These are phyloP conservation scores for Suillus subalutaceus DNA, from an alignment of 768 basidiomycete genomes.

Conservation along the genomic window DNA sequence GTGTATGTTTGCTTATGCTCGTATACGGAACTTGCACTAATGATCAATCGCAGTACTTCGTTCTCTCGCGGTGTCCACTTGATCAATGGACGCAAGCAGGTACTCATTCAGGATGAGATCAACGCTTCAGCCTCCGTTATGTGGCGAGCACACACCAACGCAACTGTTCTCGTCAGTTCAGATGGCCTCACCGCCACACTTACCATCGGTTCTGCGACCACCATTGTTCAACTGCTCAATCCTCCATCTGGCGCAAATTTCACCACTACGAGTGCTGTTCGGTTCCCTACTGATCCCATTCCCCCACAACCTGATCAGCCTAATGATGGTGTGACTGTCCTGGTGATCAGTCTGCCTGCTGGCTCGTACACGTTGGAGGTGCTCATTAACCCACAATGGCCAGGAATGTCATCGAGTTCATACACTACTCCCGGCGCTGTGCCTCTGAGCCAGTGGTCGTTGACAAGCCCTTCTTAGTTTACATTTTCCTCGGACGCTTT, in stretches of 20 bases:
- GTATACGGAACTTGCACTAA: conserved; percentile 16
- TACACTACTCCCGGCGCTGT: conserved; percentile 70
- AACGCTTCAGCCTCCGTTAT: conserved; percentile 56
- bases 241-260: conserved; percentile 70
- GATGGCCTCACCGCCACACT: conserved; percentile 75
- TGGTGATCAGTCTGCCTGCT: conserved; percentile 65
- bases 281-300: conserved; percentile 63
- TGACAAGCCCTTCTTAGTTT: conserved; percentile 65
- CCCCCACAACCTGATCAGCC: conserved; percentile 71
- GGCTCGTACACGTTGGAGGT: conserved; percentile 83
- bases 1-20: conserved; percentile 50
- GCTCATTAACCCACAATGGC: conserved; percentile 94
- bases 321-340: conserved; percentile 80
- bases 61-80: conserved; percentile 84
- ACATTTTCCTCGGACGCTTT: conserved; percentile 9
- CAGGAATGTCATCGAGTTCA: conserved; percentile 63
- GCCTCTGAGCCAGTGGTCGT: conserved; percentile 70
- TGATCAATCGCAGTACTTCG: conserved; percentile 50
- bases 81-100: conserved; percentile 82
- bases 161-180: conserved; percentile 61
- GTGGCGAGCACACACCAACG: conserved; percentile 98
- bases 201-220: conserved; percentile 65
- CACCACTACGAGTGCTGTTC: conserved; percentile 52
- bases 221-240: conserved; percentile 68
- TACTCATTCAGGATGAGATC: conserved; percentile 94